Conservation (phyloP, 108 stramenopile species). For the Thalassiosira profunda region DNA sequence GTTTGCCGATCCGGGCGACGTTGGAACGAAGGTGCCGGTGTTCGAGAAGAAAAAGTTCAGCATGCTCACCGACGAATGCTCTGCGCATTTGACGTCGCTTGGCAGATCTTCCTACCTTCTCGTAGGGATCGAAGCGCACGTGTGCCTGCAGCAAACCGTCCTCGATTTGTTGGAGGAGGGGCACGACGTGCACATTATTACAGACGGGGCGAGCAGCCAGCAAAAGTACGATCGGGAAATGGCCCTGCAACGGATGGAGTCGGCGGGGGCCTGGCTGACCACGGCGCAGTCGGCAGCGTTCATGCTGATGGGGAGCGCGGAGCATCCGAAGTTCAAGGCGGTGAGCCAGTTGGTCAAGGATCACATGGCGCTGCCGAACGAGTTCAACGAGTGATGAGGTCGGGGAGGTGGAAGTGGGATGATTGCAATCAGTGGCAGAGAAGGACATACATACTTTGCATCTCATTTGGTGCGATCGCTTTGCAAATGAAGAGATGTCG, state of each 20-base stretch:
- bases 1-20: constrained; percentile 62
- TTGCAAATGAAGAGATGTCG: too few species aligned
- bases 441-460: too few species aligned
- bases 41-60: constrained; percentile 97
- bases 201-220: constrained; percentile 88
- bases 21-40: constrained; percentile 35
- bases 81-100: constrained; percentile 49
- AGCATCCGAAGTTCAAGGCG: constrained; percentile 86
- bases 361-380: constrained; percentile 81
- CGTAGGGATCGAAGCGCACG: constrained; percentile 98
- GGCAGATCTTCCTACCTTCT: constrained; percentile 68
- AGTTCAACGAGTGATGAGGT: constrained; percentile 62
- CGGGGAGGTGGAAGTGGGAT: background rate
- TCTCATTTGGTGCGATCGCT: too few species aligned
- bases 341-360: constrained; percentile 87
- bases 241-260: constrained; percentile 80
- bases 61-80: constrained; percentile 90
- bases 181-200: constrained; percentile 90
- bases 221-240: constrained; percentile 81
- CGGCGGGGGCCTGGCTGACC: constrained; percentile 81
- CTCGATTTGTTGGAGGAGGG: constrained; percentile 90
- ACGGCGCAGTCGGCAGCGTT: constrained; percentile 90
- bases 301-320: constrained; percentile 86
- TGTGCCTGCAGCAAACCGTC: constrained; percentile 94
- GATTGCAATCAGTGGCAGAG: too few species aligned